Conservation (phyloP, 2,329 filamentous ascomycete genomes). For the Metarhizium guizhouense region DNA sequence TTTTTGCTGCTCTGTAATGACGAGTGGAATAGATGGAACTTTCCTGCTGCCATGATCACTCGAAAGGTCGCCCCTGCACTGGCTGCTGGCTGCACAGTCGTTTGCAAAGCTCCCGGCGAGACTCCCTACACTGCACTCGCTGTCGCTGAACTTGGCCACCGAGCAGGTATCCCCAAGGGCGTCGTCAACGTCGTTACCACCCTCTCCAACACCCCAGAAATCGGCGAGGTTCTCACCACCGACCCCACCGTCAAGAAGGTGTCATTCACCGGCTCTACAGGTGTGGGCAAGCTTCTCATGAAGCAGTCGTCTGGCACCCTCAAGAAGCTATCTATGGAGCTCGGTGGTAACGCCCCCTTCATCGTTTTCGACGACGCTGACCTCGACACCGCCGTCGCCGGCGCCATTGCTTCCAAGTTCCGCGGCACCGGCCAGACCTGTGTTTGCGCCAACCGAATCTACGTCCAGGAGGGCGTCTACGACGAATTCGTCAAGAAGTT, state of each 20-base stretch:
- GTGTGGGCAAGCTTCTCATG: slow-evolving; percentile 70
- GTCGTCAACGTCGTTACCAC: slow-evolving; percentile 86
- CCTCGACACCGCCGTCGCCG: slow-evolving; percentile 72
- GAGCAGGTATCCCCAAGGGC: slow-evolving; percentile 82
- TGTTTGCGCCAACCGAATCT: slow-evolving; percentile 80
- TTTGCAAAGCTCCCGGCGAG: slow-evolving; percentile 84
- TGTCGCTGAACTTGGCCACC: slow-evolving; percentile 73
- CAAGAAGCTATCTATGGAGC: slow-evolving; percentile 78
- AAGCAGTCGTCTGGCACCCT: slow-evolving; percentile 76
- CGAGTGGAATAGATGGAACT: slow-evolving; percentile 59
- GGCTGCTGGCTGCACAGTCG: slow-evolving; percentile 91
- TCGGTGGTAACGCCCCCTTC: slow-evolving; percentile 91
- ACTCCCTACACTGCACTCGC: slow-evolving; percentile 88
- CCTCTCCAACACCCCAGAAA: slow-evolving; percentile 65
- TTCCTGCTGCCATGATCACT: slow-evolving; percentile 69
- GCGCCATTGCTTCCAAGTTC: slow-evolving; percentile 84
- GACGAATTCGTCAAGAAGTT: slow-evolving; percentile 63
- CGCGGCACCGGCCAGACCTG: slow-evolving; percentile 93
- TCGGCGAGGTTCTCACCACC: slow-evolving; percentile 70
- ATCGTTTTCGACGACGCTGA: slow-evolving; percentile 97
- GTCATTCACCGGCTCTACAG: slow-evolving; percentile 81
- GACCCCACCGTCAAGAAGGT: slow-evolving; percentile 70
- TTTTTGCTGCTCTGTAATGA: background rate
- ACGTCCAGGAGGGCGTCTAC: slow-evolving; percentile 70
- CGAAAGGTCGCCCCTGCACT: slow-evolving; percentile 65